Conservation (phyloP, 345 rosid species). For the Arabidopsis suecica region DNA sequence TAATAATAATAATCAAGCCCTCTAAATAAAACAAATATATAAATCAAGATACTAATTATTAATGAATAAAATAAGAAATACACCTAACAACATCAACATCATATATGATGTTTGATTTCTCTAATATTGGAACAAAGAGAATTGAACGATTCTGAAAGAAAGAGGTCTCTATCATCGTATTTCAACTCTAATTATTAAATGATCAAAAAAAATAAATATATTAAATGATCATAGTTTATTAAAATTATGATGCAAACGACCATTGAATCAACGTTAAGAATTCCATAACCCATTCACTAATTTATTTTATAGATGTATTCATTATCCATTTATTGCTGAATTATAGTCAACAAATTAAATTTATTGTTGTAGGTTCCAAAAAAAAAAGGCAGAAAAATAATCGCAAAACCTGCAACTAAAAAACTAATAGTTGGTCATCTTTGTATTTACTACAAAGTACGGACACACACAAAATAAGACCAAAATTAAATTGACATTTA, state of each 20-base stretch:
- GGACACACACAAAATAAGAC: constrained; percentile 17
- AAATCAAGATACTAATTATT: background rate
- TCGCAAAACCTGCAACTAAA: background rate
- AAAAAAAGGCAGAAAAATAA: background rate
- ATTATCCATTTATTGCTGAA: constrained; percentile 10
- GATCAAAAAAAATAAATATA: too few species aligned
- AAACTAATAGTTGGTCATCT: constrained; percentile 16
- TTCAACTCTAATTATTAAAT: constrained; percentile 22
- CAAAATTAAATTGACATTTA: background rate
- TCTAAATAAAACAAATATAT: background rate
- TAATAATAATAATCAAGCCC: constrained; percentile 5
- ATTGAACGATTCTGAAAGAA: constrained; percentile 22
- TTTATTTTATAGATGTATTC: constrained; percentile 7
- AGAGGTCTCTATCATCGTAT: constrained; percentile 22
- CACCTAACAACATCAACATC: constrained; percentile 24
- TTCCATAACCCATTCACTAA: constrained; percentile 4
- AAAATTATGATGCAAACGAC: constrained; percentile 7
- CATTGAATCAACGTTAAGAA: background rate
- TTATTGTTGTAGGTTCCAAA: constrained; percentile 14
- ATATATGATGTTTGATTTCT: constrained; percentile 7
- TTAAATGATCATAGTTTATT: constrained; percentile 22
- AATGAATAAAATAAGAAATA: constrained; percentile 9
- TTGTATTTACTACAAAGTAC: constrained; percentile 11
- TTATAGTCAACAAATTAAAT: constrained; percentile 33
- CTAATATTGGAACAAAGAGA: background rate